A percentile compares a stretch with the other conserved stretches of the same genome.
Conservation (phyloP, 495 filamentous ascomycete species). For the Glarea lozoyensis region DNA sequence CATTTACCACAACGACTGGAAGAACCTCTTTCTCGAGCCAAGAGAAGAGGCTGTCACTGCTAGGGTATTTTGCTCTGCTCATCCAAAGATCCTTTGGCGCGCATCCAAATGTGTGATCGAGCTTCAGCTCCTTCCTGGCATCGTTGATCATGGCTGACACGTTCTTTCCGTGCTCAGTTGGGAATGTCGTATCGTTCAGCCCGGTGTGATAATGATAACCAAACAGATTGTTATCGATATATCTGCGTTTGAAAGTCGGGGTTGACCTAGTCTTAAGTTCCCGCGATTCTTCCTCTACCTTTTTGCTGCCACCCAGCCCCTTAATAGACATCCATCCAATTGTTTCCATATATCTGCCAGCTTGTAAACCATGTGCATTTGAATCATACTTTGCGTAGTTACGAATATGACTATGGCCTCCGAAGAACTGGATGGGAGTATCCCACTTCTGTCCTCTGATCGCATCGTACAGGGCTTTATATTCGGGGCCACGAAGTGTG, state of each 20-base stretch:
- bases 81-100: constrained; percentile 77
- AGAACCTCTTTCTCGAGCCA: constrained; percentile 72
- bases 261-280: constrained; percentile 14
- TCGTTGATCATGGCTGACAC: constrained; percentile 62
- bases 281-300: constrained; percentile 19
- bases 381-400: constrained; percentile 76
- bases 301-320: constrained; percentile 44
- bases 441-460: constrained; percentile 72
- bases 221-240: constrained; percentile 91
- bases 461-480: constrained; percentile 61
- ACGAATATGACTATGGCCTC: constrained; percentile 83
- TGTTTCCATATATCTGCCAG: constrained; percentile 97
- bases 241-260: constrained; percentile 62
- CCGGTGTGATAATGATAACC: constrained; percentile 77
- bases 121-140: constrained; percentile 58
- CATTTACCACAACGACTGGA: constrained; percentile 41
- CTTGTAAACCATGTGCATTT: constrained; percentile 73
- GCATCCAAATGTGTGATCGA: constrained; percentile 73
- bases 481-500: constrained; percentile 70
- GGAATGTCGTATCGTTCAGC: constrained; percentile 60
- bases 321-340: constrained; percentile 88
- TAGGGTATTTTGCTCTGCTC: constrained; percentile 61
- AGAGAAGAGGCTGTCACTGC: constrained; percentile 62
- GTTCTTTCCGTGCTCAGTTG: constrained; percentile 66
- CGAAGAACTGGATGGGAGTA: constrained; percentile 87